Base-by-base conservation (phyloP, 768 basidiomycete genomes). In the Fomitopsis serialis region DNA sequence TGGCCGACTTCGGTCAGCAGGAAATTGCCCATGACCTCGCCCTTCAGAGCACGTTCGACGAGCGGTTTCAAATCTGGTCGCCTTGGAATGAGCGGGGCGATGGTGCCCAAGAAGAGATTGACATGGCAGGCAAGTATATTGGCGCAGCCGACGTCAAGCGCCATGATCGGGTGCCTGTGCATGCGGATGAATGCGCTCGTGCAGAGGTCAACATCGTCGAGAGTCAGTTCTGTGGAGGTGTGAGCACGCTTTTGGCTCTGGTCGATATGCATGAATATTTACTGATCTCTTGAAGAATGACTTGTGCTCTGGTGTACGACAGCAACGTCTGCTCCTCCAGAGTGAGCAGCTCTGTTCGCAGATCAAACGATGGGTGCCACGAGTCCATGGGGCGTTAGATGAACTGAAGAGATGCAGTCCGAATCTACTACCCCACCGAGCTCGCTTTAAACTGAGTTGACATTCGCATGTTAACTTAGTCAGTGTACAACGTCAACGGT, bases 41-140 rank as follows among this genome's bases (percentile, higher is more conserved):
- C 42, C 2, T 36, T 9, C 2, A 46, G 49, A 4, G 13, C 44
- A 2, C 13, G 27, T 35, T 37, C 11, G 9, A 32, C 11, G 10
- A 54, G 11, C 3, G 46, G 44, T 19, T 7, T 9, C 8, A 55
- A 32, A 24, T 55, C 54, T 5, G 54, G 54, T 11, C 54, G 48
- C 2, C 25, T 19, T 2, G 35, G 24, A 3, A 45, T 34, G 11
- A 55, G 6, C n/a, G 50, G 40, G 9, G 29, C 29, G 19, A 55
- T 6, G 32, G 44, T 46, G 3, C 54, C 54, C 13, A 55, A 17
- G 45, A 55, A 55, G 27, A 55, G 50, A 34, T 55, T 55, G 36
- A 55, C 24, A 27, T 55, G 54, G 32, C 43, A 51, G 10, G 40
- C 48, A 3, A 55, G 48, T 3, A 55, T 40, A 25, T 55, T 50